Conservation (phyloP, 768 basidiomycete species). For the Scleroderma citrinum region DNA sequence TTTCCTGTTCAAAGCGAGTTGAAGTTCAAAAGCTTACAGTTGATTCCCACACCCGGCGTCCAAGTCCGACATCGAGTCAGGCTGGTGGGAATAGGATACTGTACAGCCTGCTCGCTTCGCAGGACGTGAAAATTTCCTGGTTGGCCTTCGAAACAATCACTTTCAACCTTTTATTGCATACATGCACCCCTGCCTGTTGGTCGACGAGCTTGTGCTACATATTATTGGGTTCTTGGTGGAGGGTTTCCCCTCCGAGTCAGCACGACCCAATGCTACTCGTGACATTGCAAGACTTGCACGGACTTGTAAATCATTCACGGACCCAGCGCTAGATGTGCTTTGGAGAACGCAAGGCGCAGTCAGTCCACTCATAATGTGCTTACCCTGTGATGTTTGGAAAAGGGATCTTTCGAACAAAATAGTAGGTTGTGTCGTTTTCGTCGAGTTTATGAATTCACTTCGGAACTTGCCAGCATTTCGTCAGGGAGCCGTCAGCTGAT, state of each 20-base stretch:
- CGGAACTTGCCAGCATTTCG: conserved; percentile 13
- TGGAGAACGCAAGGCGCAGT: conserved; percentile 27
- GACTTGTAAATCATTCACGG: conserved; percentile 24
- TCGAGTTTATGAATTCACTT: background rate
- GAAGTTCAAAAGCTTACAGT: too few relatives aligned
- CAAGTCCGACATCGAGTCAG: too few relatives aligned
- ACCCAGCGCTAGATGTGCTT: conserved; percentile 26
- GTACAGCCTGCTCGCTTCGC: too few relatives aligned
- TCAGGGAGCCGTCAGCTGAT: conserved; percentile 9
- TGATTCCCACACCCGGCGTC: too few relatives aligned
- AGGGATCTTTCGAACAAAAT: conserved; percentile 11
- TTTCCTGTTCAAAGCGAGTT: too few relatives aligned
- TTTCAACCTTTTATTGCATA: background rate
- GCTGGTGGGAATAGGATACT: too few relatives aligned
- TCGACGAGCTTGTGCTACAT: conserved; percentile 20
- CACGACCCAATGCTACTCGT: conserved; percentile 13
- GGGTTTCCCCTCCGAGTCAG: conserved; percentile 12
- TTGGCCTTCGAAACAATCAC: background rate
- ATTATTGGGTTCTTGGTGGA: conserved; percentile 22
- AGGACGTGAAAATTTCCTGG: background rate
- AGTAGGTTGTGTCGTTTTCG: conserved; percentile 11
- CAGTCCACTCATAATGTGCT: conserved; percentile 23
- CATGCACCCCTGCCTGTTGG: conserved; percentile 27
- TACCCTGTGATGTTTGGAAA: conserved; percentile 22
- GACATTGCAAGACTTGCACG: conserved; percentile 24